phyloP scores from a whole-genome alignment of 495 filamentous ascomycete species.

The Apodospora peruviana region DNA sequence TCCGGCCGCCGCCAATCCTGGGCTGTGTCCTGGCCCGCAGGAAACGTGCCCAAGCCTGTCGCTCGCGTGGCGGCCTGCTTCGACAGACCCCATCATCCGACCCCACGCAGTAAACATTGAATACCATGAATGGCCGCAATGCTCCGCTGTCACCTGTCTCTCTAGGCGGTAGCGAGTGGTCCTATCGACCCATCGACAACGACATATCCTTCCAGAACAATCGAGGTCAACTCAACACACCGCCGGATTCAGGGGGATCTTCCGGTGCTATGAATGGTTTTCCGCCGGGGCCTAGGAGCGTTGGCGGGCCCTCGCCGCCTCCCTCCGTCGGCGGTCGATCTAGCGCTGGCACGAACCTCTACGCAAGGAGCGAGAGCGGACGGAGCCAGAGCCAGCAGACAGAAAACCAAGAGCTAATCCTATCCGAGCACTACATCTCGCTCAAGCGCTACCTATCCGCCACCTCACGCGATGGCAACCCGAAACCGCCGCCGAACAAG shows the following conservation, averaged over 20 bases:
- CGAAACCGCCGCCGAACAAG: conserved; percentile 70
- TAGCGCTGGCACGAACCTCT: conserved; percentile 59
- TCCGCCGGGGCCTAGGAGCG: conserved; percentile 41
- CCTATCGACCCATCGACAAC: conserved; percentile 56
- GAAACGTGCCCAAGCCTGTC: background rate
- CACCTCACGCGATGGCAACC: conserved; percentile 66
- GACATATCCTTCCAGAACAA: conserved; percentile 50
- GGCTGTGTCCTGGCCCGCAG: background rate
- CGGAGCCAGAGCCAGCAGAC: conserved; percentile 41
- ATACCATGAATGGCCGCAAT: conserved; percentile 47
- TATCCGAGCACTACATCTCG: conserved; percentile 76
- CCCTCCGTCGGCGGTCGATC: conserved; percentile 81
- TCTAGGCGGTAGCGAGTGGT: conserved; percentile 81
- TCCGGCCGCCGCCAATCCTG: background rate
- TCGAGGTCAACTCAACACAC: conserved; percentile 62
- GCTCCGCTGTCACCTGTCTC: conserved; percentile 79
- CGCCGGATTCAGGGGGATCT: conserved; percentile 62
- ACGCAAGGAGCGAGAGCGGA: conserved; percentile 57
- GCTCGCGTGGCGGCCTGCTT: background rate
- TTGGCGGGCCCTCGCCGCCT: conserved; percentile 74
- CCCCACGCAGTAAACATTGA: conserved; percentile 1
- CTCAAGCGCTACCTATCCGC: conserved; percentile 71
- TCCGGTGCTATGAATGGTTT: conserved; percentile 55
- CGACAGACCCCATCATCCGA: background rate
- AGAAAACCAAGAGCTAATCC: conserved; percentile 43